phyloP scores from a whole-genome alignment of 208 protist species.

The Trypanosoma scelopori region DNA sequence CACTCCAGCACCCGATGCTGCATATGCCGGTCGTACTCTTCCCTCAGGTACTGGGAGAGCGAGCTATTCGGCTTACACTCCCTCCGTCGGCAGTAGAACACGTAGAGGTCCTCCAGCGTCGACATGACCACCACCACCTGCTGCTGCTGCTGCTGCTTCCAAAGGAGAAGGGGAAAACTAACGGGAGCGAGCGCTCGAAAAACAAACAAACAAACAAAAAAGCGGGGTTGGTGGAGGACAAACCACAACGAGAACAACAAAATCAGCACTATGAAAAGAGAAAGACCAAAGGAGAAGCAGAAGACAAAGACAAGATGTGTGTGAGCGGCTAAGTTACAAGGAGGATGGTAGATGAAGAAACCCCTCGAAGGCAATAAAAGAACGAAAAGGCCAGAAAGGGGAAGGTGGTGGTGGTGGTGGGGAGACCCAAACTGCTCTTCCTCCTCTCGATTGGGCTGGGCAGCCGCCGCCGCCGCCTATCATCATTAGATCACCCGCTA shows the following conservation, averaged over 20 bases:
- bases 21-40: slow-evolving; percentile 34
- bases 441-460: neutral
- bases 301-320: neutral
- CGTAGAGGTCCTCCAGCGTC: slow-evolving; percentile 77
- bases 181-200: neutral
- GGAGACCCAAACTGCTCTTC: neutral
- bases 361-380: too few species aligned
- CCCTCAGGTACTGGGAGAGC: slow-evolving; percentile 52
- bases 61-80: slow-evolving; percentile 71
- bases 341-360: too few species aligned
- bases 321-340: too few species aligned
- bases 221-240: neutral
- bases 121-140: slow-evolving; percentile 35
- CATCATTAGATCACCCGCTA: neutral
- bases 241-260: neutral
- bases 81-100: slow-evolving; percentile 77
- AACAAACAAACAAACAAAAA: slow-evolving; percentile 6
- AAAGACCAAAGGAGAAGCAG: slow-evolving; percentile 7
- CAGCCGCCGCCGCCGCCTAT: neutral
- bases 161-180: slow-evolving; percentile 3
- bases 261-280: neutral
- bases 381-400: too few species aligned
- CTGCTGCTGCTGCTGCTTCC: slow-evolving; percentile 6
- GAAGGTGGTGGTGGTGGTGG: too few species aligned
- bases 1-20: slow-evolving; percentile 34